Conservation (phyloP, 345 rosid species). For the Pugionium cornutum region DNA sequence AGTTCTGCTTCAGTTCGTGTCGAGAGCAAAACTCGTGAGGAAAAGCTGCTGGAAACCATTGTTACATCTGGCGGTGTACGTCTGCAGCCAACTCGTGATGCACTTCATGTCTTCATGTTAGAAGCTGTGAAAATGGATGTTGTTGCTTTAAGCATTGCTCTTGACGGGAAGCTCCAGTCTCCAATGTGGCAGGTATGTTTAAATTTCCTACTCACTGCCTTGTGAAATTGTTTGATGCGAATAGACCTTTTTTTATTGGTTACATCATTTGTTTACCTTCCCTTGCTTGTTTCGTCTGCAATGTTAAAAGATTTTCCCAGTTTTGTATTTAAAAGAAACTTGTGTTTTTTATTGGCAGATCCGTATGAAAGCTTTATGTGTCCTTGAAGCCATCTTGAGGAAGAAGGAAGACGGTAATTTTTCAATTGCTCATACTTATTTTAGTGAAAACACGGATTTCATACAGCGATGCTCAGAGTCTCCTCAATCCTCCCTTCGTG, state of each 20-base stretch:
- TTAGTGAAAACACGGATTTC: conserved; percentile 65
- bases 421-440: conserved; percentile 65
- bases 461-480: conserved; percentile 74
- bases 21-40: conserved; percentile 78
- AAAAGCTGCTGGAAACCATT: conserved; percentile 83
- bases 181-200: conserved; percentile 86
- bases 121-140: conserved; percentile 89
- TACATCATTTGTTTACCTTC: background rate
- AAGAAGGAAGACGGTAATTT: conserved; percentile 70
- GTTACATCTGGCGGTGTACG: conserved; percentile 97
- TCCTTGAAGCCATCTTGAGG: conserved; percentile 88
- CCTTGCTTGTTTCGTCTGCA: conserved; percentile 14
- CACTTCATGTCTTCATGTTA: conserved; percentile 69
- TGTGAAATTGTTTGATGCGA: background rate
- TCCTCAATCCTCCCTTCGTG: conserved; percentile 88
- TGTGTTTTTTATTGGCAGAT: conserved; percentile 52
- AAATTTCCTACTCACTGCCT: conserved; percentile 14
- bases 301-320: background rate
- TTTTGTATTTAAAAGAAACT: background rate
- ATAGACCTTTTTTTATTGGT: background rate
- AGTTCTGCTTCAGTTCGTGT: conserved; percentile 53
- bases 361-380: conserved; percentile 87
- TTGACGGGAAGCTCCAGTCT: conserved; percentile 84
- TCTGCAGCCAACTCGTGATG: conserved; percentile 94
- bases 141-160: conserved; percentile 70